Evolutionary conservation across 805 yeast species (phyloP).

Genomic region (Lipomyces kockii): DNA sequence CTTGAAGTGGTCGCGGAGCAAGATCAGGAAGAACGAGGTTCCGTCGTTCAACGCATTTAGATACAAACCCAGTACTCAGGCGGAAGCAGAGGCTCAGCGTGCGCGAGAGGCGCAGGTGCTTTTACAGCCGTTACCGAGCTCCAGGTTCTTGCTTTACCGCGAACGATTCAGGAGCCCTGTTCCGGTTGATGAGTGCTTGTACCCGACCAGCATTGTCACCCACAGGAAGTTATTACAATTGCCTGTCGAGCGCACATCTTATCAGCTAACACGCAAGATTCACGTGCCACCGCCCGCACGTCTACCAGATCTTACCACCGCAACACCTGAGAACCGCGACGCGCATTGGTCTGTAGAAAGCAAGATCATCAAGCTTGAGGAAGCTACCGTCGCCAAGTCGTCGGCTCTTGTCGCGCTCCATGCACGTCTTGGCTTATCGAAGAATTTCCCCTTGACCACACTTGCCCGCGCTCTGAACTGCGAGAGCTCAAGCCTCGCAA

Average conservation of each 20-base stretch:
- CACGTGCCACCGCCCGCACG: background rate
- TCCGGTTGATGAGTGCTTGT: background rate
- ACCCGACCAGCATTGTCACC: background rate
- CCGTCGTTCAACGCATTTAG: slow-evolving; percentile 1
- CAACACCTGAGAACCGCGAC: background rate
- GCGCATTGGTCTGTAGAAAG: background rate
- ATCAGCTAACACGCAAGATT: background rate
- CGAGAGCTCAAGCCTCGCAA: slow-evolving; percentile 45
- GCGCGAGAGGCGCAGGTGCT: background rate
- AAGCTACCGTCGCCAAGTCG: slow-evolving; percentile 14
- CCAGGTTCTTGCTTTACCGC: slow-evolving; percentile 1
- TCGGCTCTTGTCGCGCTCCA: slow-evolving; percentile 82
- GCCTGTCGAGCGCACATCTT: background rate
- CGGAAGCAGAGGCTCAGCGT: background rate
- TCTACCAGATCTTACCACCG: background rate
- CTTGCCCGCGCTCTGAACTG: slow-evolving; percentile 83
- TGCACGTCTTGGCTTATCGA: slow-evolving; percentile 70
- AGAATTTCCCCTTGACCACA: slow-evolving; percentile 60
- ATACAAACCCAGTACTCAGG: background rate
- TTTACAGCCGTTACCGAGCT: background rate
- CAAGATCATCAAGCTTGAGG: background rate
- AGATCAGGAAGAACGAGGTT: background rate
- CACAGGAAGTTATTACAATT: background rate
- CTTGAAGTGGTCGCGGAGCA: background rate
- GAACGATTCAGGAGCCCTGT: slow-evolving; percentile 1